Conservation (phyloP, 2,329 filamentous ascomycete species). For the Colletotrichum shisoi region DNA sequence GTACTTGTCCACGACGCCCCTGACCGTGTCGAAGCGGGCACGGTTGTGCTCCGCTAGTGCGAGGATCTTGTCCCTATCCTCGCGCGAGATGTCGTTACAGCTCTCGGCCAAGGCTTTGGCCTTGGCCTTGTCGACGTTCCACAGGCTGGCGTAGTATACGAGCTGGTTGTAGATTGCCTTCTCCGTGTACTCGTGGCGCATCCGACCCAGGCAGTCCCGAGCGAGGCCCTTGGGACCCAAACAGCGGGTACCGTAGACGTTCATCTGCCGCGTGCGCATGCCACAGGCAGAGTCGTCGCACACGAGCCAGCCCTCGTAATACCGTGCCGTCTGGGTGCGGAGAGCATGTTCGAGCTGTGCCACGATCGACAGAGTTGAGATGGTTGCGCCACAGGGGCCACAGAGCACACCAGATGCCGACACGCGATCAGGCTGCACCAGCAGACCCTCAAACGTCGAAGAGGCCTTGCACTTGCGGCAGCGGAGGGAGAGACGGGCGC, state of each 20-base stretch:
- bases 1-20: slow-evolving; percentile 80
- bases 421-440: slow-evolving; percentile 64
- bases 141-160: slow-evolving; percentile 83
- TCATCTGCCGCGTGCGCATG: slow-evolving; percentile 87
- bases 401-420: slow-evolving; percentile 80
- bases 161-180: slow-evolving; percentile 95
- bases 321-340: slow-evolving; percentile 77
- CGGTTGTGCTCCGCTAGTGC: slow-evolving; percentile 85
- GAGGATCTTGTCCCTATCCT: slow-evolving; percentile 68
- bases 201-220: slow-evolving; percentile 82
- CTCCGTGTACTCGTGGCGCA: slow-evolving; percentile 88
- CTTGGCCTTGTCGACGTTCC: slow-evolving; percentile 86
- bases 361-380: slow-evolving; percentile 77
- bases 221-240: slow-evolving; percentile 86
- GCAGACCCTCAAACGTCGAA: slow-evolving; percentile 79
- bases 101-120: slow-evolving; percentile 51
- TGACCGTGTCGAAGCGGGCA: slow-evolving; percentile 76
- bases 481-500: slow-evolving; percentile 76
- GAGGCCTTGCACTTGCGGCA: slow-evolving; percentile 81
- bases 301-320: slow-evolving; percentile 91
- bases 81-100: slow-evolving; percentile 51
- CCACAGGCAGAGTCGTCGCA: slow-evolving; percentile 91
- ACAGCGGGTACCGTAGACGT: slow-evolving; percentile 89
- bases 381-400: slow-evolving; percentile 66
- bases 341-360: slow-evolving; percentile 89